Evolutionary conservation across 225 moss, liverwort and hornwort species (phyloP), one percentile per base, ranked within the genome.

Genomic region (Takakia lepidozioides): DNA sequence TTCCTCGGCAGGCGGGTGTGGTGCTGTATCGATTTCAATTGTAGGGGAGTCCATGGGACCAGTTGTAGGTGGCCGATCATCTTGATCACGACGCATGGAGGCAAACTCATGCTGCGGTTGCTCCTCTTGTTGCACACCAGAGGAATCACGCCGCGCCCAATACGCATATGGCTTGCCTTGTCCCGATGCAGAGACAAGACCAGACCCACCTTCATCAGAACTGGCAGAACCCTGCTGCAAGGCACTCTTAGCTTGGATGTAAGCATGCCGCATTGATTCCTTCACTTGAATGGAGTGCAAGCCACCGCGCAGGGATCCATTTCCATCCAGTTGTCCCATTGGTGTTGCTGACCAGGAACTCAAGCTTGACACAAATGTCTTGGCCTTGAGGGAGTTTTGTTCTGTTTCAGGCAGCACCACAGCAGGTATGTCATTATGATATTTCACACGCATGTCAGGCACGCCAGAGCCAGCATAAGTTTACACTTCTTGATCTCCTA

Each of bases 331-430:
- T n/a, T n/a, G n/a, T 19, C 70, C 75, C n/a, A 54, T 51, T 29
- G 89, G 78, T 19, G 74, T 63, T 39, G 62, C 56, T 29, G 84
- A 66, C 84, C 77, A 89, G 35, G 79, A 74, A 62, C 74, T 86
- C 57, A 86, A 60, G 61, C 72, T 81, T 40, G 83, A 70, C 51
- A 72, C 78, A n/a, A 79, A 87, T 17, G 61, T 63, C 61, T 90
- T 95, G 13, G 84, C 70, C 59, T 84, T 90, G 55, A 80, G 36
- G 39, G 73, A 70, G 57, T 57, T 70, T 84, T 82, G 82, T 56
- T 95, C 93, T 90, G 80, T 25, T n/a, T n/a, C n/a, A n/a, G n/a
- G n/a, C n/a, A n/a, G n/a, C n/a, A n/a, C n/a, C n/a, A n/a, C n/a
- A n/a, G n/a, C n/a, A n/a, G n/a, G n/a, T n/a, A n/a, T n/a, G n/a